Conservation (phyloP, 225 moss, liverwort and hornwort species). For the Physcomitrellopsis africana region DNA sequence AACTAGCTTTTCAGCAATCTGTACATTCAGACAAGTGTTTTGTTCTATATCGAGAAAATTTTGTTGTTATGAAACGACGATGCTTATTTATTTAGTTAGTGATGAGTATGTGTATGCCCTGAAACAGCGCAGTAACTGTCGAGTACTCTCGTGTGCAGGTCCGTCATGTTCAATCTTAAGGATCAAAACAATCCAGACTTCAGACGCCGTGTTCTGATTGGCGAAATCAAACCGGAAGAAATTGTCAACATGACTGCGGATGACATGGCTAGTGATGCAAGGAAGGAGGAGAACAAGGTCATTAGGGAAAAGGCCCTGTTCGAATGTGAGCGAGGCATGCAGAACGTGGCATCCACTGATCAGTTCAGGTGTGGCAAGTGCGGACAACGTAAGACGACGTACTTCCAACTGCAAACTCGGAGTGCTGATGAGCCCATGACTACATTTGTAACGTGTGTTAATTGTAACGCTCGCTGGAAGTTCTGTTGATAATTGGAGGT, state of each 20-base stretch:
- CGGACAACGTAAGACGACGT: constrained; percentile 82
- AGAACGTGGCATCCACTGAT: constrained; percentile 79
- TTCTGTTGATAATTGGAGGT: constrained; percentile 50
- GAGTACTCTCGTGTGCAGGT: constrained; percentile 46
- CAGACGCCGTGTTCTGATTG: constrained; percentile 80
- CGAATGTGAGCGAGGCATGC: constrained; percentile 91
- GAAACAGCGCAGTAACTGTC: constrained; percentile 1
- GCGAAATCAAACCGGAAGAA: constrained; percentile 71
- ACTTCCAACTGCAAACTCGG: constrained; percentile 93
- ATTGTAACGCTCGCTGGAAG: constrained; percentile 91
- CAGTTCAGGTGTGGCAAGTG: constrained; percentile 93
- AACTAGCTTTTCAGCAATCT: neutral
- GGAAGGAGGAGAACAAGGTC: constrained; percentile 69
- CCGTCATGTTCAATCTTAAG: constrained; percentile 89
- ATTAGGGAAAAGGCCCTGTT: constrained; percentile 80
- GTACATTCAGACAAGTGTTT: constrained; percentile 10
- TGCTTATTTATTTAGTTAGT: too few relatives aligned
- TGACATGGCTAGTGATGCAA: constrained; percentile 91
- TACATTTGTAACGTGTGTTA: constrained; percentile 86
- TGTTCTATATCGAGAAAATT: neutral
- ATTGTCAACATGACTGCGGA: constrained; percentile 73
- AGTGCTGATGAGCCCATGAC: constrained; percentile 99
- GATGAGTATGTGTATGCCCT: neutral
- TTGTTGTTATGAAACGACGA: neutral
- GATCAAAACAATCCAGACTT: constrained; percentile 94